Evolutionary conservation across 2,329 filamentous ascomycete species (phyloP), one percentile per base, ranked within the genome.

Genomic region (Neonectria sp.): DNA sequence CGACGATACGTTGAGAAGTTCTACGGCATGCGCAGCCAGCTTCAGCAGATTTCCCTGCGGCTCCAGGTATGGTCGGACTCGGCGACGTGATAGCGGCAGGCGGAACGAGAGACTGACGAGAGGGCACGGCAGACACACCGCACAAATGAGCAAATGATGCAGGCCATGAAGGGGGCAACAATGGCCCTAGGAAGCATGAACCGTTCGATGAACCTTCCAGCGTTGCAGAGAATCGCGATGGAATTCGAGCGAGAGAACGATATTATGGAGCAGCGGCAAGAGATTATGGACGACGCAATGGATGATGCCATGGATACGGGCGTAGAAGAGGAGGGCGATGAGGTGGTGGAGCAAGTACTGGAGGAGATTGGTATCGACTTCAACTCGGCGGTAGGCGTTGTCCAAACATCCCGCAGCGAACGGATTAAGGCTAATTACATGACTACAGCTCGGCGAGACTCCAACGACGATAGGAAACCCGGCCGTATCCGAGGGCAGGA

Each of bases 131-230:
- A 97, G 94, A 99, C 96, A 56, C 95, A 98, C 71, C 91, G 96
- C 71, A 98, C 95, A 73, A 99, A 99, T 82, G 96, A 99, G 81
- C 95, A 98, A 82, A 99, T 99, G 96, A 98, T 98, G 95, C 94
- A 97, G 82, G 96, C 95, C 9, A 98, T 99, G 96, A 99, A 98
- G 82, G 96, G 96, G 37, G 96, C 96, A 5, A 98, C 96, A 1
- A 91, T 92, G 82, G 91, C 97, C 3, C 86, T 99, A 8, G 95
- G 95, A 61, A 97, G 93, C 84, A 99, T 99, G 96, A 99, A 99
- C 82, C 89, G 93, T 71, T 94, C 94, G 71, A 98, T 98, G 95
- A 98, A 99, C 79, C 90, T 99, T 3, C 96, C 96, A 0, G 95
- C 95, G 21, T 86, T 99, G 37, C 95, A 98, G 81, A 91, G 95